A percentile compares a stretch with the other conserved stretches of the same genome.
These are phyloP conservation scores for Cladosporium sp. DNA, from an alignment of 2,329 filamentous ascomycete genomes.

Conservation along the genomic window DNA sequence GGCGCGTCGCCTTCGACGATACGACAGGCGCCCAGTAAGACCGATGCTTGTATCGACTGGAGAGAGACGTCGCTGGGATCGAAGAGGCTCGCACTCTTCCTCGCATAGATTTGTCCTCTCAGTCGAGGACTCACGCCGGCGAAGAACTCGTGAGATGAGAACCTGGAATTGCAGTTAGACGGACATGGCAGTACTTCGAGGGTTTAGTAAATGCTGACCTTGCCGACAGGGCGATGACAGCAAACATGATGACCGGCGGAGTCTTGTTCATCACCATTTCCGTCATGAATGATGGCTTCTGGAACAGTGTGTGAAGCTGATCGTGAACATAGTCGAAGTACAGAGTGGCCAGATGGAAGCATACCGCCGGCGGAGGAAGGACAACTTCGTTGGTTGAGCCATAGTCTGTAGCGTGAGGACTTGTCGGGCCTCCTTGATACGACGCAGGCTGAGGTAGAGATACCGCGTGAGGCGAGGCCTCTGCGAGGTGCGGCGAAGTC, in stretches of 20 bases:
- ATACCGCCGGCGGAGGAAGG: constrained; percentile 13
- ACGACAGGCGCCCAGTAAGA: constrained; percentile 10
- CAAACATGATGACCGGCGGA: constrained; percentile 17
- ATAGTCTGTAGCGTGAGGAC: background rate
- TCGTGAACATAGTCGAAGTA: constrained; percentile 19
- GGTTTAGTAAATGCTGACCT: background rate
- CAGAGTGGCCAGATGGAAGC: constrained; percentile 14
- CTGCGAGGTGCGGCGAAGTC: background rate
- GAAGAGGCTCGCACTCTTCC: constrained; percentile 17
- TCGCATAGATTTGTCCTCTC: background rate
- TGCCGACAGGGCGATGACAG: constrained; percentile 12
- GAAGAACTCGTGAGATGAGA: constrained; percentile 14
- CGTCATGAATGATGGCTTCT: constrained; percentile 16
- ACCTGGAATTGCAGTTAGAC: background rate
- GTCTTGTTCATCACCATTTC: constrained; percentile 12
- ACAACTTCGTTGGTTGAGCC: background rate
- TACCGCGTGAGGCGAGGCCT: constrained; percentile 6
- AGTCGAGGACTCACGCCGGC: constrained; percentile 1
- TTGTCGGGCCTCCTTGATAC: background rate
- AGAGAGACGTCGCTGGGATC: constrained; percentile 16
- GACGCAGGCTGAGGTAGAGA: constrained; percentile 11
- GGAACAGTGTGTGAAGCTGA: constrained; percentile 15
- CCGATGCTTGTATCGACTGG: constrained; percentile 13
- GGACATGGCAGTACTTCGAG: background rate
- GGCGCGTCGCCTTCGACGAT: constrained; percentile 10